Percentiles rank a stretch among this genome's conserved stretches.
These are phyloP conservation scores for Xerocomellus amylosporus DNA, from an alignment of 768 basidiomycete species.

Conservation along the genomic window DNA sequence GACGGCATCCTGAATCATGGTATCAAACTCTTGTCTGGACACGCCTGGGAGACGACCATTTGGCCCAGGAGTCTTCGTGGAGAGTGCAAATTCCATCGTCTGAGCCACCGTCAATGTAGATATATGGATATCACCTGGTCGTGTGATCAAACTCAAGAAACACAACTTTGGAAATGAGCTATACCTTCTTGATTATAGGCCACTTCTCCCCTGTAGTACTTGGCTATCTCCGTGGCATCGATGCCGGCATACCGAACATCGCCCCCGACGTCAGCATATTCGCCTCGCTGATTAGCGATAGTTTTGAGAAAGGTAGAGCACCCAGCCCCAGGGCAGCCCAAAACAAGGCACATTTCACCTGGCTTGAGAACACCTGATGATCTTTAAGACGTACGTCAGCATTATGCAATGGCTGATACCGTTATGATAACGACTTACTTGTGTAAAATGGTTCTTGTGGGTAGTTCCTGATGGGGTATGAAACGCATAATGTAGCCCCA, in stretches of 20 bases:
- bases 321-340: slow-evolving; percentile 81
- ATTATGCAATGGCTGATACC: neutral
- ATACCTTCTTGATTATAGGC: slow-evolving; percentile 75
- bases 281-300: slow-evolving; percentile 72
- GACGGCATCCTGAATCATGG: slow-evolving; percentile 56
- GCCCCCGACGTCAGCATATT: slow-evolving; percentile 61
- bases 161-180: neutral
- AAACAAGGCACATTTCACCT: slow-evolving; percentile 84
- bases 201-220: slow-evolving; percentile 75
- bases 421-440: slow-evolving; percentile 39
- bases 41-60: slow-evolving; percentile 69
- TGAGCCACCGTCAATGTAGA: slow-evolving; percentile 79
- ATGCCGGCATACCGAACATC: slow-evolving; percentile 85
- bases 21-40: slow-evolving; percentile 55
- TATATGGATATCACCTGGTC: slow-evolving; percentile 73
- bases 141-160: neutral
- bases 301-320: slow-evolving; percentile 85
- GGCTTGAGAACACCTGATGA: slow-evolving; percentile 69
- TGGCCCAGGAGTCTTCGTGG: slow-evolving; percentile 73
- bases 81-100: slow-evolving; percentile 68
- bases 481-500: slow-evolving; percentile 42
- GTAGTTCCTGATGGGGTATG: slow-evolving; percentile 36
- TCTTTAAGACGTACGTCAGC: slow-evolving; percentile 30
- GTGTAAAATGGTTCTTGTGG: slow-evolving; percentile 56
- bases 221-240: slow-evolving; percentile 68